phyloP scores from a whole-genome alignment of 345 rosid species.

The Linum usitatissimum region DNA sequence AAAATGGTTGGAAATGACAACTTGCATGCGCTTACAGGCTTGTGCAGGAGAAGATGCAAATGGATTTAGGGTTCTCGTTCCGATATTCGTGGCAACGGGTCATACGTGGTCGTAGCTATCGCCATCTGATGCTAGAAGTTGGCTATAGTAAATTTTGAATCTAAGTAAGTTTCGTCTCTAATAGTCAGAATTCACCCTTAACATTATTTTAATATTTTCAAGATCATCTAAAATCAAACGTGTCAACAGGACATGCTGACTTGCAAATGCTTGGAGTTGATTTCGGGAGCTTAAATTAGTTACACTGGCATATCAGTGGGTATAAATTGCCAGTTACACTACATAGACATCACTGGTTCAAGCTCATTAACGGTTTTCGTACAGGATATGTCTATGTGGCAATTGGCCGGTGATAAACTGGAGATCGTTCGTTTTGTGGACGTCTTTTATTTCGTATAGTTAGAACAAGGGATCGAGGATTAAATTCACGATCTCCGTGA shows the following conservation, averaged over 20 bases:
- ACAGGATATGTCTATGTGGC: background rate
- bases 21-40: constrained; percentile 41
- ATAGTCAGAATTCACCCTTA: background rate
- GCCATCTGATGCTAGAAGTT: constrained; percentile 70
- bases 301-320: background rate
- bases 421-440: too few species aligned
- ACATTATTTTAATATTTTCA: background rate
- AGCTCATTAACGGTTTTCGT: background rate
- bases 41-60: constrained; percentile 53
- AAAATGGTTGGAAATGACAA: background rate
- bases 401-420: background rate
- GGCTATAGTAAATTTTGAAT: constrained; percentile 31
- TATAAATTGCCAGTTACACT: background rate
- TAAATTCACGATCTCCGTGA: too few species aligned
- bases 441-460: too few species aligned
- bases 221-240: background rate
- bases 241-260: constrained; percentile 1
- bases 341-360: background rate
- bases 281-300: constrained; percentile 1
- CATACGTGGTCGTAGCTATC: constrained; percentile 77
- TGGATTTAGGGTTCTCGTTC: constrained; percentile 38
- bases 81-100: constrained; percentile 60
- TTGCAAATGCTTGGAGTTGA: constrained; percentile 3
- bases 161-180: constrained; percentile 10
- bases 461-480: too few species aligned